Evolutionary conservation across 345 rosid species (phyloP).

Genomic region (Eucalyptus polyanthemos): DNA sequence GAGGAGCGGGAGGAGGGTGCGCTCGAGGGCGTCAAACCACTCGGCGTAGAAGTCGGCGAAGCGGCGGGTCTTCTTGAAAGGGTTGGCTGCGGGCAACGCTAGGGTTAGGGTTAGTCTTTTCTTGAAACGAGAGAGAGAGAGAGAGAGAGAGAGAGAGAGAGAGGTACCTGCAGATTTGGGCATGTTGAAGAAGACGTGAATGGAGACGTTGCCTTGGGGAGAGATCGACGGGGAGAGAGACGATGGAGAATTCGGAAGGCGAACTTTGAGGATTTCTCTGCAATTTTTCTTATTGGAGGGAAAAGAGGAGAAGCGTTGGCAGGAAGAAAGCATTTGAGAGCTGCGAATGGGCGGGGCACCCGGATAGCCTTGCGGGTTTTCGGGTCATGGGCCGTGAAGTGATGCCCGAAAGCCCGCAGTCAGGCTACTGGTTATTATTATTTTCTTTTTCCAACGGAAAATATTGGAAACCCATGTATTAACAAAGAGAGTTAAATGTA

Average conservation of each 20-base stretch:
- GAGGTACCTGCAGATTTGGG: not conserved
- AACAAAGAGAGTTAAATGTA: not conserved
- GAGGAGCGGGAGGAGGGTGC: conserved; percentile 62
- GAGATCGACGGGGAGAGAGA: not conserved
- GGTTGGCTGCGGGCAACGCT: not conserved
- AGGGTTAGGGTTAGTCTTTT: not conserved
- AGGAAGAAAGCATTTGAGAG: not conserved
- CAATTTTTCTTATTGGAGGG: not conserved
- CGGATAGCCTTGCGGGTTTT: not conserved
- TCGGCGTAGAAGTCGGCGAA: conserved; percentile 52
- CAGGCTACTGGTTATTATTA: not conserved
- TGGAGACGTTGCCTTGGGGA: not conserved
- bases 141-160: not conserved
- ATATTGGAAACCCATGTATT: not conserved
- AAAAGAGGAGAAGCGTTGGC: not conserved
- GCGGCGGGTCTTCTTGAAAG: conserved; percentile 33
- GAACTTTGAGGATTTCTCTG: not conserved
- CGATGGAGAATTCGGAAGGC: not conserved
- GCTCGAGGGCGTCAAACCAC: conserved; percentile 52
- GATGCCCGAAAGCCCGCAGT: not conserved
- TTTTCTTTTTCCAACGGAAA: not conserved
- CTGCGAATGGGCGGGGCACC: not conserved
- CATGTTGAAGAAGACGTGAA: not conserved
- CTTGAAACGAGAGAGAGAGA: not conserved
- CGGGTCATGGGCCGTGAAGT: not conserved